These are phyloP conservation scores for Chrysanthemum seticuspe DNA, from an alignment of 129 eudicot genomes.

Conservation along the genomic window DNA sequence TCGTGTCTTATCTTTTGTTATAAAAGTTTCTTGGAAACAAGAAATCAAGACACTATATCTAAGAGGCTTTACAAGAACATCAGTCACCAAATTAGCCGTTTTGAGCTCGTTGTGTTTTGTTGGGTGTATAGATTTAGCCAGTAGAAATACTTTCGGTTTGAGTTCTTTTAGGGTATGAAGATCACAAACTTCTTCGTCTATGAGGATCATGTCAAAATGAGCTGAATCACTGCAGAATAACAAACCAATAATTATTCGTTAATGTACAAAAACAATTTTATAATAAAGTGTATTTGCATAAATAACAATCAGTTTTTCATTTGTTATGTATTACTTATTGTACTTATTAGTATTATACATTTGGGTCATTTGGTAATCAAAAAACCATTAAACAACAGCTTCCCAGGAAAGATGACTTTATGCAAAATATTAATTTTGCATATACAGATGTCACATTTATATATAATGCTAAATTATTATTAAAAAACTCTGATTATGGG, in stretches of 20 bases:
- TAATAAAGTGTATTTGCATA: not conserved
- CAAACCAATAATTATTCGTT: not conserved
- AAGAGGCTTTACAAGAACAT: slow-evolving; percentile 64
- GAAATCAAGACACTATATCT: slow-evolving; percentile 53
- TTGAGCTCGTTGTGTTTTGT: slow-evolving; percentile 37
- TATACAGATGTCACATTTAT: too few species aligned
- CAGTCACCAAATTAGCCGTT: slow-evolving; percentile 48
- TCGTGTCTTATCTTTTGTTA: slow-evolving; percentile 34
- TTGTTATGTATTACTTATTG: too few species aligned
- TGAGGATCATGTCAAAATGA: slow-evolving; percentile 51
- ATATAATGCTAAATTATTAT: too few species aligned
- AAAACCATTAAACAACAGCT: too few species aligned
- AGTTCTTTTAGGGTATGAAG: slow-evolving; percentile 34
- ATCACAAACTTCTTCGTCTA: slow-evolving; percentile 65
- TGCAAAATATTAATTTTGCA: too few species aligned
- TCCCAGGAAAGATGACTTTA: too few species aligned
- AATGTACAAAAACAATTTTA: not conserved
- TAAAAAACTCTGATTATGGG: too few species aligned
- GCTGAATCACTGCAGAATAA: slow-evolving; percentile 42
- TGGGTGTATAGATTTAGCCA: slow-evolving; percentile 35
- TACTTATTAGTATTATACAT: too few species aligned
- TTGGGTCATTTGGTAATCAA: too few species aligned
- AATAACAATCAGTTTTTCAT: too few species aligned
- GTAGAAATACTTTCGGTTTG: slow-evolving; percentile 41
- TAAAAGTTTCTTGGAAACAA: slow-evolving; percentile 57